Percentiles rank a stretch among this genome's conserved stretches.
These are phyloP conservation scores for Neofusicoccum umdonicola DNA, from an alignment of 2,329 filamentous ascomycete species.

Conservation along the genomic window DNA sequence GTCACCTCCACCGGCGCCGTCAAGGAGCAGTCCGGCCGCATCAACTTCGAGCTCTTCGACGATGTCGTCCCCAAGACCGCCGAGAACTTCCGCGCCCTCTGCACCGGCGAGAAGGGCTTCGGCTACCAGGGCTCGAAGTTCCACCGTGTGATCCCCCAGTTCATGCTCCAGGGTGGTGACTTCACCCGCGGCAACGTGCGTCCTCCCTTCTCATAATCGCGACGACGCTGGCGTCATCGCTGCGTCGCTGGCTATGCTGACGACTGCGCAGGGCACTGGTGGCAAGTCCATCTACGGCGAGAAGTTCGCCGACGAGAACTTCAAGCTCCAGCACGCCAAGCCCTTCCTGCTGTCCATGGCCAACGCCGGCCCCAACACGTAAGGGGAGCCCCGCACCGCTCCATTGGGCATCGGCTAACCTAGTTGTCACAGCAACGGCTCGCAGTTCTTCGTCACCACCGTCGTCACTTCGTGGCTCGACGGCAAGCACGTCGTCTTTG, in stretches of 20 bases:
- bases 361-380: conserved; percentile 93
- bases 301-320: conserved; percentile 95
- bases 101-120: conserved; percentile 76
- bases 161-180: conserved; percentile 97
- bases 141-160: conserved; percentile 89
- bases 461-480: conserved; percentile 68
- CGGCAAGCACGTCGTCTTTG: conserved; percentile 81
- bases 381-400: conserved; percentile 29
- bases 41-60: conserved; percentile 88
- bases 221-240: not conserved
- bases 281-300: conserved; percentile 94
- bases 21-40: conserved; percentile 71
- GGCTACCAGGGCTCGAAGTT: conserved; percentile 81
- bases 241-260: conserved; percentile 22
- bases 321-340: conserved; percentile 68
- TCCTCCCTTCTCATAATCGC: conserved; percentile 21
- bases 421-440: conserved; percentile 57
- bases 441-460: conserved; percentile 72
- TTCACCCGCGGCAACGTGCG: conserved; percentile 89
- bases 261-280: conserved; percentile 68
- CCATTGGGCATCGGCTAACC: conserved; percentile 19
- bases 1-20: conserved; percentile 44
- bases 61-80: conserved; percentile 84
- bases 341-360: conserved; percentile 90
- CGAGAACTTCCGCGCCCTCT: conserved; percentile 81